phyloP scores from a whole-genome alignment of 306 rosid genomes.

The Cicer judaicum region DNA sequence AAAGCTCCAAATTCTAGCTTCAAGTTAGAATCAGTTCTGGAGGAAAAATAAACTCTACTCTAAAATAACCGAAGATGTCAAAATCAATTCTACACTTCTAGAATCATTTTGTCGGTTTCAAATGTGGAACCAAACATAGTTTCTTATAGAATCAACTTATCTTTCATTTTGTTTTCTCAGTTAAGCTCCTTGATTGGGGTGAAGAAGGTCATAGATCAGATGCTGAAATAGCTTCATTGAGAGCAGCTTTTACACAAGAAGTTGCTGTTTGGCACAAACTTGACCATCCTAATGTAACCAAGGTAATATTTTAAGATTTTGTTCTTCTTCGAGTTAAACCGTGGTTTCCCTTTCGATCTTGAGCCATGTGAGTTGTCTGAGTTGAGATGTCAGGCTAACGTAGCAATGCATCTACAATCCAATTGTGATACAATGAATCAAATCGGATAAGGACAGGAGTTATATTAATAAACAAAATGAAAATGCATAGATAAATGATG shows the following conservation, averaged over 20 bases:
- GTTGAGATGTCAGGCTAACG: too few species aligned
- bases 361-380: too few species aligned
- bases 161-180: slow-evolving; percentile 57
- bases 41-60: too few species aligned
- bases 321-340: background rate
- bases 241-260: slow-evolving; percentile 98
- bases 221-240: slow-evolving; percentile 90
- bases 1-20: too few species aligned
- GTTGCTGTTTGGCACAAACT: slow-evolving; percentile 99
- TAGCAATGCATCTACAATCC: too few species aligned
- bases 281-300: slow-evolving; percentile 97
- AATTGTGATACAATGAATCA: background rate
- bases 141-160: background rate
- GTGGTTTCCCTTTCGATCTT: too few species aligned
- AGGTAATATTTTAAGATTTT: slow-evolving; percentile 54
- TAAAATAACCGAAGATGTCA: too few species aligned
- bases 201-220: slow-evolving; percentile 98
- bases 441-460: background rate
- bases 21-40: too few species aligned
- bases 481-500: background rate
- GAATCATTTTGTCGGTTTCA: too few species aligned
- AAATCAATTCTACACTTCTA: too few species aligned
- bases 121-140: too few species aligned
- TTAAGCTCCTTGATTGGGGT: slow-evolving; percentile 98
- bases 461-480: background rate